phyloP scores from a whole-genome alignment of 192 early-diverging fungal genomes.

The Coemansia sp. region DNA sequence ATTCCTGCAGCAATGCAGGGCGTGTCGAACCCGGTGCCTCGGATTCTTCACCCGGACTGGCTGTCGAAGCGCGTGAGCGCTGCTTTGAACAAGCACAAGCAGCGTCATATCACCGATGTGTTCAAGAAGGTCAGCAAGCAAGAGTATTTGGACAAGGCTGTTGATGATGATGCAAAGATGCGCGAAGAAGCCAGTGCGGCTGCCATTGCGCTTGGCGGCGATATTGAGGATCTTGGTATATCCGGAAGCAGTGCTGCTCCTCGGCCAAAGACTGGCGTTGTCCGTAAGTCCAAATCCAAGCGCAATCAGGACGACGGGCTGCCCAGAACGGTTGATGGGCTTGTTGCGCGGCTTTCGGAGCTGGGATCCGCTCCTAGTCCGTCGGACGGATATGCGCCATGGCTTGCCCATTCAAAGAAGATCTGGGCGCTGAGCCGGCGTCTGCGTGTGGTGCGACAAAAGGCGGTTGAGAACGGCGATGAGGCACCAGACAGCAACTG shows the following conservation, averaged over 20 bases:
- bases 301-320: conserved; percentile 8
- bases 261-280: conserved; percentile 21
- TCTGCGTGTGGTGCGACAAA: conserved; percentile 54
- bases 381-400: conserved; percentile 66
- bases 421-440: conserved; percentile 69
- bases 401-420: conserved; percentile 75
- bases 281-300: conserved; percentile 5
- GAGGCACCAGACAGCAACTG: conserved; percentile 6
- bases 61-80: conserved; percentile 75
- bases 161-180: conserved; percentile 6
- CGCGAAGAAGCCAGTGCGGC: conserved; percentile 2
- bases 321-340: conserved; percentile 48
- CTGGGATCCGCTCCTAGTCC: conserved; percentile 66
- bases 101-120: conserved; percentile 80
- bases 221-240: conserved; percentile 63
- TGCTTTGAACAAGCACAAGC: conserved; percentile 80
- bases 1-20: conserved; percentile 98
- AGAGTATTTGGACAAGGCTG: conserved; percentile 26
- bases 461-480: conserved; percentile 37
- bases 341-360: conserved; percentile 27
- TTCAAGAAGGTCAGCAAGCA: conserved; percentile 60
- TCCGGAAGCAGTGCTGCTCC: conserved; percentile 16
- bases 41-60: conserved; percentile 95
- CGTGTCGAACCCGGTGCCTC: conserved; percentile 88
- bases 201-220: conserved; percentile 13